These are phyloP conservation scores for Quercus cerris DNA, from an alignment of 306 rosid species.

Conservation along the genomic window DNA sequence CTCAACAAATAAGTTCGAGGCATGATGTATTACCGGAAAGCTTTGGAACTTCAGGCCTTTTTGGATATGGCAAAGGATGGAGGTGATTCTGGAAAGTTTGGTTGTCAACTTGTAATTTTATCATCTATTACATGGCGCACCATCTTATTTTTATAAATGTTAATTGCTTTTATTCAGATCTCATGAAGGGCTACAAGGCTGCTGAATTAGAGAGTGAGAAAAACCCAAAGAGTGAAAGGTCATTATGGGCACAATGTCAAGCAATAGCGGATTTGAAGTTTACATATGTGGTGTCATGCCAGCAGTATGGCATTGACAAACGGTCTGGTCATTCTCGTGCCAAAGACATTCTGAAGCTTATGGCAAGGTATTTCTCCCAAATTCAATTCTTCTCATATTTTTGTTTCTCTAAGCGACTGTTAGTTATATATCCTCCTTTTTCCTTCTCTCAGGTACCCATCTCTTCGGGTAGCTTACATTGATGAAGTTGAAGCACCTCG, in stretches of 20 bases:
- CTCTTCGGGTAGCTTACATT: constrained; percentile 92
- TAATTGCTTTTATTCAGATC: constrained; percentile 44
- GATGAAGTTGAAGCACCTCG: constrained; percentile 88
- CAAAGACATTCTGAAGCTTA: constrained; percentile 85
- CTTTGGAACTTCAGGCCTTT: constrained; percentile 95
- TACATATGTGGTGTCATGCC: constrained; percentile 92
- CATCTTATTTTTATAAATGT: constrained; percentile 10
- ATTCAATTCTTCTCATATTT: constrained; percentile 12
- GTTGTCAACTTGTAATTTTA: not conserved
- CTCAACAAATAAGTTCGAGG: constrained; percentile 66
- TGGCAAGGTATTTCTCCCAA: constrained; percentile 58
- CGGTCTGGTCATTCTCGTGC: constrained; percentile 76
- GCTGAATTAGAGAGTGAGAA: constrained; percentile 63
- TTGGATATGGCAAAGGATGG: constrained; percentile 86
- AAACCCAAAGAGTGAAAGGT: constrained; percentile 48
- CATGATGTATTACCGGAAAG: constrained; percentile 97
- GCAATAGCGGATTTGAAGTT: constrained; percentile 88
- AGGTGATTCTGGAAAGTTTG: constrained; percentile 47
- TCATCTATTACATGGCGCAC: not conserved
- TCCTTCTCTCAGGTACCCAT: constrained; percentile 64
- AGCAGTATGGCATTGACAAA: constrained; percentile 81
- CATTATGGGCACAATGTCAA: constrained; percentile 79
- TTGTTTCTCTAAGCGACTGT: constrained; percentile 8
- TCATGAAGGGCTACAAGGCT: constrained; percentile 89
- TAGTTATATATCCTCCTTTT: constrained; percentile 17